phyloP scores from a whole-genome alignment of 305 asterid genomes.

The Ruellia speciosa region DNA sequence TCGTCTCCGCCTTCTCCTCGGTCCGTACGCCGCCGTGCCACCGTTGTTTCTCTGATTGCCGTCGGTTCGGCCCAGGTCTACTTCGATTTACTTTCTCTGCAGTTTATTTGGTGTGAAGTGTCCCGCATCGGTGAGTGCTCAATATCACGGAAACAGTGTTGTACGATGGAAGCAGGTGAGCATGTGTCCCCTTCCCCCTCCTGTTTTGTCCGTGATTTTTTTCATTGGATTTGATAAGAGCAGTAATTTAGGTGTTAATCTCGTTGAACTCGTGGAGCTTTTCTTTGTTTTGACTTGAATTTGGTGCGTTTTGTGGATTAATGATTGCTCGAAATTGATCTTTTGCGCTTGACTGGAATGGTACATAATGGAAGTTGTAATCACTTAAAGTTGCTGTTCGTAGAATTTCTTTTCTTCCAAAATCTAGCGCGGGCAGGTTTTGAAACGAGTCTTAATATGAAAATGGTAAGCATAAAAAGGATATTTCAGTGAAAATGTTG shows the following conservation, averaged over 20 bases:
- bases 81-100: not conserved
- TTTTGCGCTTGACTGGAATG: not conserved
- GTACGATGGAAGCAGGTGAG: constrained; percentile 9
- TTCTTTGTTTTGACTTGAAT: not conserved
- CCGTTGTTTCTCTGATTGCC: not conserved
- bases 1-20: not conserved
- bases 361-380: not conserved
- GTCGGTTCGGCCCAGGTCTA: not conserved
- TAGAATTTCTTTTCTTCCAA: not conserved
- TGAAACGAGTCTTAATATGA: not conserved
- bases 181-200: not conserved
- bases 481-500: not conserved
- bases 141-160: not conserved
- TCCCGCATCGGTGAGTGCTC: not conserved
- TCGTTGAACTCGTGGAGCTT: not conserved
- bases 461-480: not conserved
- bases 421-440: too few species aligned
- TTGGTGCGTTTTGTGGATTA: not conserved
- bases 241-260: not conserved
- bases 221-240: not conserved
- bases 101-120: not conserved
- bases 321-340: not conserved
- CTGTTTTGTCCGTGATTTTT: not conserved
- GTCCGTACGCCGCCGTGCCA: not conserved
- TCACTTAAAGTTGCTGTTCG: not conserved